A percentile compares a stretch with the other conserved stretches of the same genome.
Conservation (phyloP, 805 yeast genomes). For the Torulaspora indica region DNA sequence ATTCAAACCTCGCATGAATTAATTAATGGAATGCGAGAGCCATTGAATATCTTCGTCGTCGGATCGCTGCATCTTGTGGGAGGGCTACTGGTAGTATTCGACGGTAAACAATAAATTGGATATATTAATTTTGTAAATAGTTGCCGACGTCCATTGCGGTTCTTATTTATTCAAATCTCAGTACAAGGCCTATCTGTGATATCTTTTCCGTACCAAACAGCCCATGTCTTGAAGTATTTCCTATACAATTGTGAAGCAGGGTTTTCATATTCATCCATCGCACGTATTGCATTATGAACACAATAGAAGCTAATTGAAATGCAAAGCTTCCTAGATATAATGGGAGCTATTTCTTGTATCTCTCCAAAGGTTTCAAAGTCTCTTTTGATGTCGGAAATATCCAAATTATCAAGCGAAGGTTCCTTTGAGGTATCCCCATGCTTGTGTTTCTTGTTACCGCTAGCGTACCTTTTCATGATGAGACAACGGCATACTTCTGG, state of each 20-base stretch:
- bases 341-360: slow-evolving; percentile 57
- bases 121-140: slow-evolving; percentile 1
- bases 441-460: slow-evolving; percentile 4
- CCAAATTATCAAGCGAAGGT: slow-evolving; percentile 43
- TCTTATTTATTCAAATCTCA: slow-evolving; percentile 13
- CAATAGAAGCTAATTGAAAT: slow-evolving; percentile 57
- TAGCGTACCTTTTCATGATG: slow-evolving; percentile 41
- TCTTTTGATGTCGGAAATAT: slow-evolving; percentile 40
- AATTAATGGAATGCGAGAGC: slow-evolving; percentile 37
- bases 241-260: slow-evolving; percentile 35
- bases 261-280: slow-evolving; percentile 45
- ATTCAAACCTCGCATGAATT: slow-evolving; percentile 67
- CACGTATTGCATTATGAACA: slow-evolving; percentile 54
- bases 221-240: slow-evolving; percentile 54
- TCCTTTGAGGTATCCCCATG: slow-evolving; percentile 12
- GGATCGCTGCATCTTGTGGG: slow-evolving; percentile 96
- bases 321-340: slow-evolving; percentile 61
- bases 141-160: background rate
- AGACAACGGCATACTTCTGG: slow-evolving; percentile 55
- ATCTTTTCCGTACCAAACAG: slow-evolving; percentile 62
- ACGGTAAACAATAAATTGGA: slow-evolving; percentile 31
- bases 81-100: slow-evolving; percentile 82
- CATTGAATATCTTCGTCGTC: slow-evolving; percentile 76
- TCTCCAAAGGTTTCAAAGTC: slow-evolving; percentile 58
- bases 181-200: slow-evolving; percentile 54